phyloP scores from a whole-genome alignment of 78 protist species.

The Chrysochromulina parva region DNA sequence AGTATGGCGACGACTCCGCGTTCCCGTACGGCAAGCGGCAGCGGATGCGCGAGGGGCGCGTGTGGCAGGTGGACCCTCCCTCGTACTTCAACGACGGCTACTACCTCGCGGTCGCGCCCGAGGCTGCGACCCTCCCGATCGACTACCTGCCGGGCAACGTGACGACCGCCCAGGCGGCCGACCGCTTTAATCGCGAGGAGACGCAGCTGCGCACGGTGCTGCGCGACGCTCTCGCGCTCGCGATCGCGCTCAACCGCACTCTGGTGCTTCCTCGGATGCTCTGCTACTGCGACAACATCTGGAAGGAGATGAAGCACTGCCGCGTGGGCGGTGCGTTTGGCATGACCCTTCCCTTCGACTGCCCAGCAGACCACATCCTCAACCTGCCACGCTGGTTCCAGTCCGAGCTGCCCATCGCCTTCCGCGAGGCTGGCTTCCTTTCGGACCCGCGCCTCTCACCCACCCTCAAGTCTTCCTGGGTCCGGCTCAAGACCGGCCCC shows the following conservation, averaged over 20 bases:
- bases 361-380: conserved; percentile 6
- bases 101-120: conserved; percentile 4
- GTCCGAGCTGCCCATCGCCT: background rate
- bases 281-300: conserved; percentile 22
- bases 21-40: conserved; percentile 26
- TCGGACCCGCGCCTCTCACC: conserved; percentile 10
- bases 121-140: background rate
- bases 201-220: background rate
- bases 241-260: background rate
- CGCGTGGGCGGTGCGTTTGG: conserved; percentile 11
- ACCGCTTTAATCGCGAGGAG: background rate
- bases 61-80: conserved; percentile 17
- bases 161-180: conserved; percentile 1
- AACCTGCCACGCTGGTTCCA: background rate
- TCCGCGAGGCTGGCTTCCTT: conserved; percentile 9
- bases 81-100: background rate
- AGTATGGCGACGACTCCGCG: background rate
- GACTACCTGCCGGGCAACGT: background rate
- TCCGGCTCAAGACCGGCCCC: background rate
- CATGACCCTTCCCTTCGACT: conserved; percentile 1
- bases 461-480: background rate
- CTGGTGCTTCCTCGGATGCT: background rate
- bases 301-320: conserved; percentile 29
- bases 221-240: background rate
- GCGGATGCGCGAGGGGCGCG: conserved; percentile 4